These are phyloP conservation scores for Xanthoparmelia taractica DNA, from an alignment of 495 filamentous ascomycete species.

Conservation along the genomic window DNA sequence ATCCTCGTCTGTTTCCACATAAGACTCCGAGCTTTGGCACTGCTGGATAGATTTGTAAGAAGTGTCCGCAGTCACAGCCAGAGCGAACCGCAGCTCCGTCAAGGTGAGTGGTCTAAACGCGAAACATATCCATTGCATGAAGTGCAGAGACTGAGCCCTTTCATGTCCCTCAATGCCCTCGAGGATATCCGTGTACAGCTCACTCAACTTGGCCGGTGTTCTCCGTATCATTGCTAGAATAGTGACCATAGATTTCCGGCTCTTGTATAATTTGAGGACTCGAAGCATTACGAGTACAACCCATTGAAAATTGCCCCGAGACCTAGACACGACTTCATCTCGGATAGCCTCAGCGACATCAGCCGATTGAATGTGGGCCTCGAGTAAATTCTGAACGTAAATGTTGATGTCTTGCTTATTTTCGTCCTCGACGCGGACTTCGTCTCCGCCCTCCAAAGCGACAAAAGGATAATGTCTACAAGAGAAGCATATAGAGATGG, in stretches of 20 bases:
- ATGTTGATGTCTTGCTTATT: background rate
- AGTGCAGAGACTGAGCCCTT: background rate
- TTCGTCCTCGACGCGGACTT: background rate
- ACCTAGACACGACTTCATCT: background rate
- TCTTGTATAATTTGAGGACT: background rate
- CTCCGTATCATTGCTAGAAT: background rate
- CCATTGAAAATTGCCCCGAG: conserved; percentile 4
- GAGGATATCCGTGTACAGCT: too few relatives aligned
- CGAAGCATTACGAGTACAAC: background rate
- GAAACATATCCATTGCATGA: conserved; percentile 2
- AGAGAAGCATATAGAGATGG: conserved; percentile 1
- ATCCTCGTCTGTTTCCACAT: conserved; percentile 2
- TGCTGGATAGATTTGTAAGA: background rate
- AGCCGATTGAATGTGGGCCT: background rate
- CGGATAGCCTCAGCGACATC: background rate
- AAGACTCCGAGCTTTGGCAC: background rate
- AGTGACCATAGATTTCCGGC: background rate
- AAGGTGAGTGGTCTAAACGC: background rate
- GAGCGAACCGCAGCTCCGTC: background rate
- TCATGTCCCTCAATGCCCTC: too few relatives aligned
- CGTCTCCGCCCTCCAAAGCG: background rate
- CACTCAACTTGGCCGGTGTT: too few relatives aligned
- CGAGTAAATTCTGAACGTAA: background rate
- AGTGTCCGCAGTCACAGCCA: background rate
- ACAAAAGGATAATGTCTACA: conserved; percentile 6